A percentile compares a stretch with the other conserved stretches of the same genome.
phyloP scores from a whole-genome alignment of 352 stramenopile genomes.

The Phytophthora aleatoria region DNA sequence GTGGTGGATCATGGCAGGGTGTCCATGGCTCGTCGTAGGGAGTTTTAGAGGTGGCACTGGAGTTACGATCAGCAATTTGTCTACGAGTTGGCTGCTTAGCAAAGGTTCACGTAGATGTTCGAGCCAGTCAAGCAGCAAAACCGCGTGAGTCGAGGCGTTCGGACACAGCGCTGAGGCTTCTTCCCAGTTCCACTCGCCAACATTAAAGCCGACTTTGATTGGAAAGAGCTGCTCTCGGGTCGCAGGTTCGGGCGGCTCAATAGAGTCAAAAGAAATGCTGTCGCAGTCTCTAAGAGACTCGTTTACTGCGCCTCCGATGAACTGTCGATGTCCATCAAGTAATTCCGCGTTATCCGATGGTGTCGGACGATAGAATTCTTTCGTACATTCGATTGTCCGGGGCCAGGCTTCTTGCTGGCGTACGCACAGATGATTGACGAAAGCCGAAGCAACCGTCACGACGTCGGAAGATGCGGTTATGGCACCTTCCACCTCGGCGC shows the following conservation, averaged over 20 bases:
- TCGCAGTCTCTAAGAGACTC: constrained; percentile 8
- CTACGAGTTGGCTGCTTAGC: constrained; percentile 41
- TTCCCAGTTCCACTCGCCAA: constrained; percentile 70
- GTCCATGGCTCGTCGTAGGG: constrained; percentile 2
- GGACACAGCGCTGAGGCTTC: constrained; percentile 39
- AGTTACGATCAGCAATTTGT: constrained; percentile 28
- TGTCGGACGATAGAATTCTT: constrained; percentile 20
- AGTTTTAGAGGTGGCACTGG: constrained; percentile 29
- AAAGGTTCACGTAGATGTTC: constrained; percentile 74
- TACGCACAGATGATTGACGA: constrained; percentile 36
- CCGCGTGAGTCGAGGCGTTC: constrained; percentile 31
- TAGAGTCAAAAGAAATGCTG: constrained; percentile 10
- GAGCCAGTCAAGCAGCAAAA: constrained; percentile 82
- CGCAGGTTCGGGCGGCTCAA: constrained; percentile 41
- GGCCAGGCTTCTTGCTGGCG: constrained; percentile 38
- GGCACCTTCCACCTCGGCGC: constrained; percentile 47
- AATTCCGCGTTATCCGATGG: constrained; percentile 14
- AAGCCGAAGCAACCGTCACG: constrained; percentile 17
- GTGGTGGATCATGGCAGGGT: constrained; percentile 16
- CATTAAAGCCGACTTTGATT: constrained; percentile 80
- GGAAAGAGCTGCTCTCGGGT: constrained; percentile 45
- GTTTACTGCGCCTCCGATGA: constrained; percentile 29
- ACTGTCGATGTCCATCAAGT: constrained; percentile 35
- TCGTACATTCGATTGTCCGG: constrained; percentile 32
- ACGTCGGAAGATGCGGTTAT: constrained; percentile 26